phyloP scores from a whole-genome alignment of 306 rosid species.

The Ormosia emarginata region DNA sequence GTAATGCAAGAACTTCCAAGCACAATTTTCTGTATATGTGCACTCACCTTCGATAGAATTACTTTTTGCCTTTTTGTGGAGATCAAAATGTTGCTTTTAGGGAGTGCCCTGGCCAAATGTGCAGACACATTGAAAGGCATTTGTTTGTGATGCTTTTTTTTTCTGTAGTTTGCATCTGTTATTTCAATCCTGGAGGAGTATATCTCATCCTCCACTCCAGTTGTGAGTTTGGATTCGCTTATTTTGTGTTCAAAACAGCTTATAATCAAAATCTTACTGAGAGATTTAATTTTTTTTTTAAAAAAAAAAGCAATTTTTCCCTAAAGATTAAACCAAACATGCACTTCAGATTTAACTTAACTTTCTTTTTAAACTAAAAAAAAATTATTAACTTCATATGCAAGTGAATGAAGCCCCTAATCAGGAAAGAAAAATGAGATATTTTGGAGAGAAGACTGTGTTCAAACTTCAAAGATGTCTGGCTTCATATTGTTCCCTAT shows the following conservation, averaged over 20 bases:
- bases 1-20: not conserved
- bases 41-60: not conserved
- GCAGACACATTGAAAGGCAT: not conserved
- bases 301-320: no score
- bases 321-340: no score
- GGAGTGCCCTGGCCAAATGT: not conserved
- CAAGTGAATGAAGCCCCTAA: not conserved
- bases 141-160: not conserved
- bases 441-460: not conserved
- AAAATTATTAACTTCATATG: not conserved
- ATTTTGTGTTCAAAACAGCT: no score
- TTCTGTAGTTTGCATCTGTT: not conserved
- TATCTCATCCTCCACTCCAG: not conserved
- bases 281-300: no score
- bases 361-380: not conserved
- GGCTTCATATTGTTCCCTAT: not conserved
- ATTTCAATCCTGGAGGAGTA: not conserved
- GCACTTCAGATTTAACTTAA: not conserved
- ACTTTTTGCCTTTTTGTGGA: not conserved
- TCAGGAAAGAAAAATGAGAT: no score
- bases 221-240: not conserved
- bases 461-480: not conserved
- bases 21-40: not conserved
- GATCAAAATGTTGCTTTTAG: not conserved
- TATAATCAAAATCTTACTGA: not conserved